Conservation (phyloP, 139 green algal genomes). For the Volvox reticuliferus region DNA sequence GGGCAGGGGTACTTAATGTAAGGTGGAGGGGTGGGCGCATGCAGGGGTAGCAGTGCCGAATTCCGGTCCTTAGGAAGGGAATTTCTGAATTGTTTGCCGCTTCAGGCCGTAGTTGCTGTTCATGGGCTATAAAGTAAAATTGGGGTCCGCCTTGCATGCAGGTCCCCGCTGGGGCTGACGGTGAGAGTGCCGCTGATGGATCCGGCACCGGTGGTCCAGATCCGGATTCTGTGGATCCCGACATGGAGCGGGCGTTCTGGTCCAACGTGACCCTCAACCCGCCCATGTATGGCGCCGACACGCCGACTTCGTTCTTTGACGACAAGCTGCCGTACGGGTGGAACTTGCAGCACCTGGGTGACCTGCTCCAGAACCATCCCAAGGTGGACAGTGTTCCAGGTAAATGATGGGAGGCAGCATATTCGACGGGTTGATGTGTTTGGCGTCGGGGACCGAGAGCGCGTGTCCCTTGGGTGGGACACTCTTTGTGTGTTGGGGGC, state of each 20-base stretch:
- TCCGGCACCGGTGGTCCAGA: not conserved
- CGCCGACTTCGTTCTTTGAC: conserved; percentile 78
- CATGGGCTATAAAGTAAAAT: too few species aligned
- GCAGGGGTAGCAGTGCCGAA: too few species aligned
- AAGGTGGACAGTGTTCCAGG: conserved; percentile 56
- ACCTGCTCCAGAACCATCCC: conserved; percentile 59
- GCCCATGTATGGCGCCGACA: conserved; percentile 72
- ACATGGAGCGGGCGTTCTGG: conserved; percentile 73
- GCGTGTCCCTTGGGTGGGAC: too few species aligned
- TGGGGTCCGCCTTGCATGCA: not conserved
- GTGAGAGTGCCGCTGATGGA: not conserved
- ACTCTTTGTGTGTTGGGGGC: too few species aligned
- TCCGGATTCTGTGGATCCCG: conserved; percentile 39
- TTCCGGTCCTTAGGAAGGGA: too few species aligned
- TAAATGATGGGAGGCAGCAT: not conserved
- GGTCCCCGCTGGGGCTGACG: not conserved
- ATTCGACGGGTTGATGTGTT: not conserved
- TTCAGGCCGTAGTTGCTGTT: too few species aligned
- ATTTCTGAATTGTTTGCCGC: too few species aligned
- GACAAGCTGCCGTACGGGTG: conserved; percentile 76
- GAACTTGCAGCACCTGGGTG: conserved; percentile 73
- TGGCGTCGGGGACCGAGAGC: too few species aligned
- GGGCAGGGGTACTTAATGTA: too few species aligned
- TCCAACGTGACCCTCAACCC: conserved; percentile 70
- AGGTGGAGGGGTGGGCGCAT: too few species aligned